phyloP scores from a whole-genome alignment of 1,139 yeast species.

The Debaryomycetaceae sp. region DNA sequence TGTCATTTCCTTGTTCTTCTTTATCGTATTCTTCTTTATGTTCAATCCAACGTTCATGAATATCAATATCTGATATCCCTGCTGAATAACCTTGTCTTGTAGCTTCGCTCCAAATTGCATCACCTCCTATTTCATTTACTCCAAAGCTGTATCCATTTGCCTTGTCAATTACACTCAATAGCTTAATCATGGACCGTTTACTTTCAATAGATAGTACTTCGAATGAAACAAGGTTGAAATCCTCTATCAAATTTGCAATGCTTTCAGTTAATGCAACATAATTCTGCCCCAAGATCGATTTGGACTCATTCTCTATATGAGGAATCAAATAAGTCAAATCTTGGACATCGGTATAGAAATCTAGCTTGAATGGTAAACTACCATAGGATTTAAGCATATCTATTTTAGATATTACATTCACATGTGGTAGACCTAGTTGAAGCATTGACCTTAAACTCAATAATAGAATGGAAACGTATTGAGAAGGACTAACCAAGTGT shows the following conservation, averaged over 20 bases:
- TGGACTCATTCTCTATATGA: constrained; percentile 65
- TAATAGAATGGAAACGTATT: constrained; percentile 79
- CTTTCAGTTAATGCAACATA: constrained; percentile 72
- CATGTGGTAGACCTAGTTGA: constrained; percentile 44
- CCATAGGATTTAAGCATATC: constrained; percentile 71
- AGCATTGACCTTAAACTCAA: constrained; percentile 70
- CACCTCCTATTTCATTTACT: constrained; percentile 90
- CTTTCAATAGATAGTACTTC: constrained; percentile 91
- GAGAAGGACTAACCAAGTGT: constrained; percentile 83
- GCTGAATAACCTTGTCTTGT: constrained; percentile 70
- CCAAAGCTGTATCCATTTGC: constrained; percentile 95
- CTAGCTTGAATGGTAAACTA: constrained; percentile 63
- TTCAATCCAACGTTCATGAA: constrained; percentile 96
- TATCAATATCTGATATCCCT: constrained; percentile 54
- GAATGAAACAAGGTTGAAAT: constrained; percentile 82
- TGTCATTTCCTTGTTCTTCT: constrained; percentile 30
- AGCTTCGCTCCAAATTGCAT: constrained; percentile 94
- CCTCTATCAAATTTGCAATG: constrained; percentile 81
- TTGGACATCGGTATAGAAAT: constrained; percentile 90
- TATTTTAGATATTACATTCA: constrained; percentile 71
- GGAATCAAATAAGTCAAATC: constrained; percentile 72
- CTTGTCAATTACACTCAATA: constrained; percentile 76
- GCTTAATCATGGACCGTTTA: constrained; percentile 82
- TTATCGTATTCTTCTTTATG: constrained; percentile 73
- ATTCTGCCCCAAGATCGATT: constrained; percentile 54